These are phyloP conservation scores for Alopecurus myosuroides DNA, from an alignment of 176 grass and related monocot genomes.

Conservation along the genomic window DNA sequence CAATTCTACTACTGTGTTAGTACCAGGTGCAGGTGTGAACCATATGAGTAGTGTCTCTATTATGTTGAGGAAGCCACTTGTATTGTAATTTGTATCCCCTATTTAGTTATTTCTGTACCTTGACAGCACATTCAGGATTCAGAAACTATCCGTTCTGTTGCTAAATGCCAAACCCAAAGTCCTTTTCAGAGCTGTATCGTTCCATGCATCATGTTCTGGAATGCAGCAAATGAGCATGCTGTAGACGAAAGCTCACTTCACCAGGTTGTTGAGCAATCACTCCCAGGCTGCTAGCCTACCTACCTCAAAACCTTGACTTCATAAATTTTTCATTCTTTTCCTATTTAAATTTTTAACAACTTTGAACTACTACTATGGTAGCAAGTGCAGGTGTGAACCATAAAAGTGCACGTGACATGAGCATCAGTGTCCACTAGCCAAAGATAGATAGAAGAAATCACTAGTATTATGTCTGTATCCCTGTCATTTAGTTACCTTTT, in stretches of 20 bases:
- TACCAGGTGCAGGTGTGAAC: background rate
- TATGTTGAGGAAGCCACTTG: background rate
- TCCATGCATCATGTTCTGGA: background rate
- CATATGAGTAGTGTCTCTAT: background rate
- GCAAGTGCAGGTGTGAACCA: background rate
- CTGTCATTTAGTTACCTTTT: constrained; percentile 1
- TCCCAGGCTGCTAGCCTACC: background rate
- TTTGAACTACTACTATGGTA: background rate
- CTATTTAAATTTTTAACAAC: background rate
- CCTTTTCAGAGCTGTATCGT: background rate
- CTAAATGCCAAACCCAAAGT: background rate
- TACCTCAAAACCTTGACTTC: background rate
- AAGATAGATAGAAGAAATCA: background rate
- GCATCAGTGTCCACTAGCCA: background rate
- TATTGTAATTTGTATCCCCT: background rate
- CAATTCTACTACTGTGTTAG: background rate
- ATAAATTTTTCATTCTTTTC: background rate
- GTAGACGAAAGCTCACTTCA: background rate
- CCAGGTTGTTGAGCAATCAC: background rate
- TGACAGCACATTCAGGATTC: background rate
- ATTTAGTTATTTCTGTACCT: background rate
- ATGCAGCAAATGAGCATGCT: background rate
- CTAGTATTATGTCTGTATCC: background rate
- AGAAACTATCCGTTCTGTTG: background rate
- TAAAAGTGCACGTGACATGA: background rate